Evolutionary conservation across 1,139 yeast species (phyloP), one percentile per base, ranked within the genome.

Genomic region (Torulaspora pretoriensis): DNA sequence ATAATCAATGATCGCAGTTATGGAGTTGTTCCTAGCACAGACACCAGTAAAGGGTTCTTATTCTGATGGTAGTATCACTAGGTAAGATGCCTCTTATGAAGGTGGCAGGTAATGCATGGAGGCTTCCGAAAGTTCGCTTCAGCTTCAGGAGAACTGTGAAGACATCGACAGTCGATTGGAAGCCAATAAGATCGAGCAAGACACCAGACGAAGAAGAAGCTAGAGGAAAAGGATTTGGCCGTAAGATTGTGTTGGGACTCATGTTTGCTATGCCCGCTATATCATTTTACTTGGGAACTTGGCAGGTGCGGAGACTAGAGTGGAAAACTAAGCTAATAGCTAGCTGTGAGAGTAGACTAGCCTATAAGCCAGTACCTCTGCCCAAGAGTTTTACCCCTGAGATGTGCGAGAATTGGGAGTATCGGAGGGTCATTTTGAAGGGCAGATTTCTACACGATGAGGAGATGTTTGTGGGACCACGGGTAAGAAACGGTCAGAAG

Each of bases 261-360:
- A 71, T 84, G 75, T 67, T 87, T 35, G 78, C 92, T 19, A 92
- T 95, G 85, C 99, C 99, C 0, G 73, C 89, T 0, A 74, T 89
- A 1, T 78, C 96, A 8, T 87, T 92, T 61, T 83, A 81, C 29
- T 70, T 92, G 40, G 98, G 98, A 2, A 79, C 94, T 47, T 92
- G 98, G 99, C 99, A 92, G 68, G 81, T 87, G 33, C 71, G 78
- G 56, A 73, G 99, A 52, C 69, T 92, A 45, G 72, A 78, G 49
- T 92, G 98, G 98, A 94, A 94, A 64, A 82, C 81, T n/a, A 78
- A 81, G 45, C 71, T 92, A 51, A 85, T 94, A 51, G 81, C 95
- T 4, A 75, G 77, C 36, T 81, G 94, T 60, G 97, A 92, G 63
- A 86, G 87, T 55, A 72, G 89, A 51, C 70, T 92, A 50, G 82